Conservation (phyloP, 257 asterid genomes). For the Craterostigma plantagineum region DNA sequence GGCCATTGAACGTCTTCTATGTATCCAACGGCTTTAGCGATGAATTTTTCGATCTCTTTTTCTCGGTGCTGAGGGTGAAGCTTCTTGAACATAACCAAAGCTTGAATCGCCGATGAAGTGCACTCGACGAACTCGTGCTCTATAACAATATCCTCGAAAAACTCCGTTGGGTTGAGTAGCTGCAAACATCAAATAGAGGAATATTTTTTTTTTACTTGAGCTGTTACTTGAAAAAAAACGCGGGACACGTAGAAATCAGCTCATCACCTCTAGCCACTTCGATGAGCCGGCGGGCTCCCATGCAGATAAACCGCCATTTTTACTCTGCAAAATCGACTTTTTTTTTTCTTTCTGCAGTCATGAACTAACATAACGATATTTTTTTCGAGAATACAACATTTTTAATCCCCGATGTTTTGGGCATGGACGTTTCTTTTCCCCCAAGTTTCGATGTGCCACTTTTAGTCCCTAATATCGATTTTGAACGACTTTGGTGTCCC, state of each 20-base stretch:
- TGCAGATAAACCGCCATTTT: conserved; percentile 80
- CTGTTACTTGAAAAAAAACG: too few species aligned
- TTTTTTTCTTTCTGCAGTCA: too few species aligned
- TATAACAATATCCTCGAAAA: conserved; percentile 41
- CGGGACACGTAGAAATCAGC: background rate
- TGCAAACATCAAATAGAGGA: conserved; percentile 11
- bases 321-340: conserved; percentile 48
- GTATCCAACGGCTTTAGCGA: conserved; percentile 27
- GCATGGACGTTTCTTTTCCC: too few species aligned
- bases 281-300: conserved; percentile 97
- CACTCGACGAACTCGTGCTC: conserved; percentile 83
- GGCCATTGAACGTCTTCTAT: conserved; percentile 41
- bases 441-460: too few species aligned
- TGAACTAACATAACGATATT: too few species aligned
- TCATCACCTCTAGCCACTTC: conserved; percentile 72
- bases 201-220: background rate
- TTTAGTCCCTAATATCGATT: too few species aligned
- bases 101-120: conserved; percentile 59
- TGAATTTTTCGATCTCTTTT: conserved; percentile 30
- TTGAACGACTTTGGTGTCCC: too few species aligned
- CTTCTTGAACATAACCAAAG: conserved; percentile 42
- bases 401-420: too few species aligned
- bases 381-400: too few species aligned
- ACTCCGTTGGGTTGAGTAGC: conserved; percentile 68
- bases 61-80: conserved; percentile 39